Evolutionary conservation across 331 rosid genomes (phyloP).

Genomic region (Dryas integrifolia): DNA sequence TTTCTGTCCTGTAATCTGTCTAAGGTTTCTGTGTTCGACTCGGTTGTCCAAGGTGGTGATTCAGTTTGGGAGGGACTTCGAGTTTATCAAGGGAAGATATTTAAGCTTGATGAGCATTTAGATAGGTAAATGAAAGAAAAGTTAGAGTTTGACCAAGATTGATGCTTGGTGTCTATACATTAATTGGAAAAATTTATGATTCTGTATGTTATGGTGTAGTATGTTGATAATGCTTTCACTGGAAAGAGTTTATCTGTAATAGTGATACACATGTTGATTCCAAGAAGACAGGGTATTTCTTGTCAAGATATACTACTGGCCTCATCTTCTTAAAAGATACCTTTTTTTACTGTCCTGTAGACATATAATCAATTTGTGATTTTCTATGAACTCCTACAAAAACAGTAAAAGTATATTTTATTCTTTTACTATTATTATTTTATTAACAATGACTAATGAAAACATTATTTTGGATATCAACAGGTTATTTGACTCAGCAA

Average conservation of each 20-base stretch:
- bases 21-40: constrained; percentile 85
- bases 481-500: constrained; percentile 85
- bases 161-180: constrained; percentile 7
- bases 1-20: constrained; percentile 23
- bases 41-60: constrained; percentile 91
- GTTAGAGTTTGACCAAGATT: neutral
- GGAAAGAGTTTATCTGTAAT: neutral
- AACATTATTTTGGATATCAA: constrained; percentile 17
- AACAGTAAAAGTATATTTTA: no score
- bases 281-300: no score
- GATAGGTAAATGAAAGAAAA: constrained; percentile 54
- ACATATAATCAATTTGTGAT: no score
- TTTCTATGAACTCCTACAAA: no score
- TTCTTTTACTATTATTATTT: neutral
- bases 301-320: no score
- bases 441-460: neutral
- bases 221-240: neutral
- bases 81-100: constrained; percentile 69
- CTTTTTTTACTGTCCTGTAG: no score
- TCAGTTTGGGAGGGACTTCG: constrained; percentile 95
- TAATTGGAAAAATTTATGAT: neutral
- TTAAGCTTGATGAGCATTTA: constrained; percentile 83
- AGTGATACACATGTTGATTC: neutral
- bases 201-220: neutral
- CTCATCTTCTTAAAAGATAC: no score